Evolutionary conservation across 1,139 yeast genomes (phyloP).

Genomic region (Yamadazyma membranifaciens): DNA sequence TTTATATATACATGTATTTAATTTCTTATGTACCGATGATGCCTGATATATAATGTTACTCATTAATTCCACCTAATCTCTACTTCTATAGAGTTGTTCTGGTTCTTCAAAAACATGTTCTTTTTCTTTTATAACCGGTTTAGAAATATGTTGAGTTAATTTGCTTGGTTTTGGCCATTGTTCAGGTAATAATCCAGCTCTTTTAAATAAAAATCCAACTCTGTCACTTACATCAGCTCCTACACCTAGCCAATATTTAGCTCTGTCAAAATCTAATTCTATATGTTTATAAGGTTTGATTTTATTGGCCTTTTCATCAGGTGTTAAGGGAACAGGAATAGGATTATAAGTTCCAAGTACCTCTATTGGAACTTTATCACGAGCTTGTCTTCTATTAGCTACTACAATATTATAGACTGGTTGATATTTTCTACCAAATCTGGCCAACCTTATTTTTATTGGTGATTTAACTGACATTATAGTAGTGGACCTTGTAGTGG

Average conservation of each 20-base stretch:
- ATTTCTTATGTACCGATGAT: neutral
- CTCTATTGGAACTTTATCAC: slow-evolving; percentile 87
- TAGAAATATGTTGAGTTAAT: slow-evolving; percentile 34
- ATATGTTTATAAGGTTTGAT: slow-evolving; percentile 73
- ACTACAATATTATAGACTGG: slow-evolving; percentile 94
- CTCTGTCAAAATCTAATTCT: slow-evolving; percentile 78
- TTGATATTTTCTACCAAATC: slow-evolving; percentile 86
- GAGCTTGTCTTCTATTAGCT: slow-evolving; percentile 67
- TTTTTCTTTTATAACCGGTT: slow-evolving; percentile 27
- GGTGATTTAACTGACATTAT: slow-evolving; percentile 19
- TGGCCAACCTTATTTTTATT: slow-evolving; percentile 71
- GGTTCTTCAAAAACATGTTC: slow-evolving; percentile 34
- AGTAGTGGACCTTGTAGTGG: neutral
- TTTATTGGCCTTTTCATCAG: slow-evolving; percentile 52
- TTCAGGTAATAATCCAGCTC: slow-evolving; percentile 73
- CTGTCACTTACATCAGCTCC: slow-evolving; percentile 97
- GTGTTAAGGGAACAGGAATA: slow-evolving; percentile 65
- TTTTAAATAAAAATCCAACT: slow-evolving; percentile 73
- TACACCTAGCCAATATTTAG: slow-evolving; percentile 97
- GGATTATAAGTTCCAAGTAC: slow-evolving; percentile 95
- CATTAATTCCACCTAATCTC: slow-evolving; percentile 18
- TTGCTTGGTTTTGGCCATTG: slow-evolving; percentile 61
- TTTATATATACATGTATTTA: slow-evolving; percentile 5
- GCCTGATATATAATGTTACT: neutral
- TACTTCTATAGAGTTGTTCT: slow-evolving; percentile 32